phyloP scores from a whole-genome alignment of 2,329 filamentous ascomycete genomes.

The Dendrostoma leiphaemia region DNA sequence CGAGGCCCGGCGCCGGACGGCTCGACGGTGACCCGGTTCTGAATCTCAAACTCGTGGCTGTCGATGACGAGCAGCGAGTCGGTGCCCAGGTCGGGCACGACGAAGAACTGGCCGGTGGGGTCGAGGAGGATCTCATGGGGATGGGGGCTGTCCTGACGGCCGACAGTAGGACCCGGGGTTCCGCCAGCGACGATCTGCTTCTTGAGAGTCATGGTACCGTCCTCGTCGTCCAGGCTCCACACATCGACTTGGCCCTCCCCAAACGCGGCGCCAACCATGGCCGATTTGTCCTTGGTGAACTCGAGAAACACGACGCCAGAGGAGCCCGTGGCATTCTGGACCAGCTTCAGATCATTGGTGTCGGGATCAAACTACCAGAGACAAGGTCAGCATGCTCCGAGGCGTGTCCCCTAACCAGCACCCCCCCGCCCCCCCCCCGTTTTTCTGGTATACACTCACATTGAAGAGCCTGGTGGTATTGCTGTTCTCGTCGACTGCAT shows the following conservation, averaged over 20 bases:
- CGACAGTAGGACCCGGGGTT: conserved; percentile 21
- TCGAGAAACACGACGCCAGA: conserved; percentile 46
- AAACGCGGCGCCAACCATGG: conserved; percentile 33
- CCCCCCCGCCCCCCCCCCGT: no score
- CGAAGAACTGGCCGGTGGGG: conserved; percentile 47
- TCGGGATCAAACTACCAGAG: conserved; percentile 30
- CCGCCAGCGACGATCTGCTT: conserved; percentile 24
- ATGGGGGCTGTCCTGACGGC: conserved; percentile 29
- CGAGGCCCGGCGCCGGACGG: conserved; percentile 46
- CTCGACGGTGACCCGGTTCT: conserved; percentile 30
- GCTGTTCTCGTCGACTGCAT: conserved; percentile 47
- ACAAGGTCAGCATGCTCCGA: no score
- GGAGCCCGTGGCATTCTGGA: conserved; percentile 33
- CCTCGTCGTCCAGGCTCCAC: conserved; percentile 11
- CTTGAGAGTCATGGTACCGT: conserved; percentile 13
- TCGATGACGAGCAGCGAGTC: conserved; percentile 47
- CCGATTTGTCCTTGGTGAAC: conserved; percentile 42
- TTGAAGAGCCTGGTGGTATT: conserved; percentile 37
- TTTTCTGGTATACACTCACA: no score
- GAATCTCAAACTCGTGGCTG: conserved; percentile 38
- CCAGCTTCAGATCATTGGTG: conserved; percentile 28
- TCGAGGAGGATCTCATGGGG: conserved; percentile 50
- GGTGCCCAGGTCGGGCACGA: conserved; percentile 48
- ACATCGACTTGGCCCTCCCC: conserved; percentile 13
- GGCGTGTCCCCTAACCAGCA: no score